Percentiles rank a stretch among this genome's conserved stretches.
phyloP scores from a whole-genome alignment of 768 basidiomycete species.

The Ramaria rubella region DNA sequence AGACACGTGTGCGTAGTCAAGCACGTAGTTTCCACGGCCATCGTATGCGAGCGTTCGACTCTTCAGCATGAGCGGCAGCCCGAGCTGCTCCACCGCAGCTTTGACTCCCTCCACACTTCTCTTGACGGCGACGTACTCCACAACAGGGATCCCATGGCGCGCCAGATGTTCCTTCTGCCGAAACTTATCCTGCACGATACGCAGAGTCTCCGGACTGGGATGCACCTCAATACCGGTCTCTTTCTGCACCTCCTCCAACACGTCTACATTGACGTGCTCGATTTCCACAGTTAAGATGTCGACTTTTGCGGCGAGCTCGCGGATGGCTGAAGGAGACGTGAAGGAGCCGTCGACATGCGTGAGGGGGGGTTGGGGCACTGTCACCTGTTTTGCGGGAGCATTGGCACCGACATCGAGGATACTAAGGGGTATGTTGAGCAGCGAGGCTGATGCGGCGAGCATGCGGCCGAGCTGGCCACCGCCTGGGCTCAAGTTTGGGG shows the following conservation, averaged over 20 bases:
- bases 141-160: conserved; percentile 44
- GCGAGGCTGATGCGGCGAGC: conserved; percentile 84
- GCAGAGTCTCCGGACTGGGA: conserved; percentile 77
- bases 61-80: conserved; percentile 93
- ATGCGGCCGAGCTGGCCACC: conserved; percentile 98
- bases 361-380: conserved; percentile 46
- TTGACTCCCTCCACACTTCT: conserved; percentile 44
- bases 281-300: conserved; percentile 94
- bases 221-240: conserved; percentile 38
- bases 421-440: conserved; percentile 75
- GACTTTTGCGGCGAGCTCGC: conserved; percentile 68
- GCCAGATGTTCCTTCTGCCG: conserved; percentile 55
- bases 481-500: conserved; percentile 40
- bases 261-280: conserved; percentile 83
- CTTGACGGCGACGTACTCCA: conserved; percentile 56
- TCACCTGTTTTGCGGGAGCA: conserved; percentile 85
- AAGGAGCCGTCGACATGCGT: conserved; percentile 87
- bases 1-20: conserved; percentile 49
- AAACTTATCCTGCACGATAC: conserved; percentile 76
- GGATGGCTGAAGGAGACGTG: conserved; percentile 70
- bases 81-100: conserved; percentile 50
- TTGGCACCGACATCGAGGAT: conserved; percentile 79
- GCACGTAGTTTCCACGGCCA: conserved; percentile 84
- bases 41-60: conserved; percentile 94
- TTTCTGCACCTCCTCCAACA: conserved; percentile 56